phyloP scores from a whole-genome alignment of 257 asterid species.

The Dorcoceras hygrometricum region DNA sequence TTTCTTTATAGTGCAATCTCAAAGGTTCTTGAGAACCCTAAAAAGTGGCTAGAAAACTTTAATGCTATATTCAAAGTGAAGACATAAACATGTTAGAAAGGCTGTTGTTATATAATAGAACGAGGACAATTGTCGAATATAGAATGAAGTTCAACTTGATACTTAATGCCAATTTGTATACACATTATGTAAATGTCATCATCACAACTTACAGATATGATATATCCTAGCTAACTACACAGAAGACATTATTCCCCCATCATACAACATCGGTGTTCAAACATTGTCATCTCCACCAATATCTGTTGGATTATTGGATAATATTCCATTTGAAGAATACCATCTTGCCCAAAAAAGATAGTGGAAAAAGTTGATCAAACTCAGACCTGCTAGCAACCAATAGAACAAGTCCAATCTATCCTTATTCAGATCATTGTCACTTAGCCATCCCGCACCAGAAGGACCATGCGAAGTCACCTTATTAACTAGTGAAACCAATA shows the following conservation, averaged over 20 bases:
- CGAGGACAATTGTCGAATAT: too few species aligned
- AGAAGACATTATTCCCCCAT: not conserved
- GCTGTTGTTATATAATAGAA: too few species aligned
- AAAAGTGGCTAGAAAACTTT: not conserved
- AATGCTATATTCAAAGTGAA: too few species aligned
- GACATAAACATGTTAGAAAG: too few species aligned
- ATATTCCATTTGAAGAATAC: slow-evolving; percentile 30
- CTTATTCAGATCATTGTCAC: slow-evolving; percentile 59
- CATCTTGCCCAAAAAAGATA: slow-evolving; percentile 77
- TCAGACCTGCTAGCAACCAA: slow-evolving; percentile 62
- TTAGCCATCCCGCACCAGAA: slow-evolving; percentile 57
- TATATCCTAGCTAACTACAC: not conserved
- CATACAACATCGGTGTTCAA: slow-evolving; percentile 19
- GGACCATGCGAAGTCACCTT: slow-evolving; percentile 38
- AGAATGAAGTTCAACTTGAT: not conserved
- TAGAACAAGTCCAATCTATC: slow-evolving; percentile 79
- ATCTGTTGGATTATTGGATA: slow-evolving; percentile 25
- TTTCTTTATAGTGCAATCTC: too few species aligned
- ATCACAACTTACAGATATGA: not conserved
- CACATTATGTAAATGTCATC: slow-evolving; percentile 19
- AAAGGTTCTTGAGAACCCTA: not conserved
- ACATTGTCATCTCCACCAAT: slow-evolving; percentile 38
- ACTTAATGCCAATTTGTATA: slow-evolving; percentile 17
- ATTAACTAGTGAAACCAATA: slow-evolving; percentile 74
- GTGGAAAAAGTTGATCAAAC: slow-evolving; percentile 70